Evolutionary conservation across 345 rosid genomes (phyloP).

Genomic region (Dipteronia sinensis): DNA sequence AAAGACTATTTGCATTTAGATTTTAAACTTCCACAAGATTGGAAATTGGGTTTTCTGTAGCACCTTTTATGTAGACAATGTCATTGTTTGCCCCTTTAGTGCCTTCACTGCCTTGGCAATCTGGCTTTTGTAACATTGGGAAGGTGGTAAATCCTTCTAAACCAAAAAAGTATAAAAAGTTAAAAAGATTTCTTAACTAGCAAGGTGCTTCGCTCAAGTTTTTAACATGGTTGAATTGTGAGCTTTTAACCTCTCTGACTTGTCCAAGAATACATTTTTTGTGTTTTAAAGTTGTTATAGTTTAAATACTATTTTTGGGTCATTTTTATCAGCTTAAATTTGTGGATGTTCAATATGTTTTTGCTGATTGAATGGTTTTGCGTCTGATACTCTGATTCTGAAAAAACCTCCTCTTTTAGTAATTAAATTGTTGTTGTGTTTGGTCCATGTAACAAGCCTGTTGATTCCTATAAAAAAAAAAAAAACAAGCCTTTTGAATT

Average conservation of each 20-base stretch:
- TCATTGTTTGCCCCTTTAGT: background rate
- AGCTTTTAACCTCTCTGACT: background rate
- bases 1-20: background rate
- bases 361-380: background rate
- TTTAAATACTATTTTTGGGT: too few species aligned
- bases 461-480: background rate
- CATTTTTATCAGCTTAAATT: background rate
- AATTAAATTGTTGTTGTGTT: background rate
- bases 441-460: background rate
- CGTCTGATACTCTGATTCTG: background rate
- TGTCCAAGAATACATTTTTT: background rate
- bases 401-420: background rate
- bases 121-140: background rate
- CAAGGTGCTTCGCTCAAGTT: background rate
- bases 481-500: background rate
- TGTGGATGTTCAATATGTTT: background rate
- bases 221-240: slow-evolving; percentile 2
- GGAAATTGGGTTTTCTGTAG: background rate
- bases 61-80: background rate
- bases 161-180: background rate
- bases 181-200: background rate
- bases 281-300: background rate
- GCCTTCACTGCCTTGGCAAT: background rate
- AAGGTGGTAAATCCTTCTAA: background rate
- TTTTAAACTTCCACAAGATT: background rate